Percentiles rank a stretch among this genome's conserved stretches.
Evolutionary conservation across 2,329 filamentous ascomycete genomes (phyloP).

Genomic region (Colletotrichum plurivorum): DNA sequence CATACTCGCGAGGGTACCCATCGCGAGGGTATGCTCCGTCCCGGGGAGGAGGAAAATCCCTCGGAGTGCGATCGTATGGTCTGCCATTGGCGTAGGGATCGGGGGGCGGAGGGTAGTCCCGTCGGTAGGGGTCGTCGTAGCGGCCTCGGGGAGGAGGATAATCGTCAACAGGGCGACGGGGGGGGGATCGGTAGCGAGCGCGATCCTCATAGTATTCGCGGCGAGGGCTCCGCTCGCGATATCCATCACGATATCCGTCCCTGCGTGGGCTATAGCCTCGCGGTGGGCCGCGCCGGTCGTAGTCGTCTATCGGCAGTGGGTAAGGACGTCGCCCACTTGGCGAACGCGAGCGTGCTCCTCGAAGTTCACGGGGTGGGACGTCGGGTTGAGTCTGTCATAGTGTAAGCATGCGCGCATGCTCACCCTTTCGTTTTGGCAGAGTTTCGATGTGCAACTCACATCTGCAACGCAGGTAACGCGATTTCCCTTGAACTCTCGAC

Average conservation of each 20-base stretch:
- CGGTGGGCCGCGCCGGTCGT: slow-evolving; percentile 85
- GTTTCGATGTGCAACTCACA: slow-evolving; percentile 67
- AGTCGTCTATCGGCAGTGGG: slow-evolving; percentile 80
- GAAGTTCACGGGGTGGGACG: slow-evolving; percentile 75
- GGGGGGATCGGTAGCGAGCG: slow-evolving; percentile 84
- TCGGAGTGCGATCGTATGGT: slow-evolving; percentile 68
- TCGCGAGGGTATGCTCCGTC: slow-evolving; percentile 64
- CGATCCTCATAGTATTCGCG: slow-evolving; percentile 92
- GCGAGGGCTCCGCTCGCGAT: slow-evolving; percentile 89
- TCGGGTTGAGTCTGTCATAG: slow-evolving; percentile 81
- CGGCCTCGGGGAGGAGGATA: slow-evolving; percentile 77
- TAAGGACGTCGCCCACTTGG: slow-evolving; percentile 76
- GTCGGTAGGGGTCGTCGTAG: slow-evolving; percentile 84
- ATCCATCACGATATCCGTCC: slow-evolving; percentile 75
- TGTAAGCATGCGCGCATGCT: slow-evolving; percentile 15
- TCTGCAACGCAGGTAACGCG: slow-evolving; percentile 89
- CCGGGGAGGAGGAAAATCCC: slow-evolving; percentile 63
- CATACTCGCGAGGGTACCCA: slow-evolving; percentile 64
- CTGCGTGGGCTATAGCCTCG: slow-evolving; percentile 89
- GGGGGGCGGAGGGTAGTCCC: slow-evolving; percentile 76
- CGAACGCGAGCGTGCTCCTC: slow-evolving; percentile 83
- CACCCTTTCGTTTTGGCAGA: not conserved
- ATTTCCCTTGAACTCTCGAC: slow-evolving; percentile 91
- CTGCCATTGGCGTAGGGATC: slow-evolving; percentile 72
- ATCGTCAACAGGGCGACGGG: slow-evolving; percentile 83